Evolutionary conservation across 106 monocot species (phyloP).

Genomic region (Apostasia shenzhenica): DNA sequence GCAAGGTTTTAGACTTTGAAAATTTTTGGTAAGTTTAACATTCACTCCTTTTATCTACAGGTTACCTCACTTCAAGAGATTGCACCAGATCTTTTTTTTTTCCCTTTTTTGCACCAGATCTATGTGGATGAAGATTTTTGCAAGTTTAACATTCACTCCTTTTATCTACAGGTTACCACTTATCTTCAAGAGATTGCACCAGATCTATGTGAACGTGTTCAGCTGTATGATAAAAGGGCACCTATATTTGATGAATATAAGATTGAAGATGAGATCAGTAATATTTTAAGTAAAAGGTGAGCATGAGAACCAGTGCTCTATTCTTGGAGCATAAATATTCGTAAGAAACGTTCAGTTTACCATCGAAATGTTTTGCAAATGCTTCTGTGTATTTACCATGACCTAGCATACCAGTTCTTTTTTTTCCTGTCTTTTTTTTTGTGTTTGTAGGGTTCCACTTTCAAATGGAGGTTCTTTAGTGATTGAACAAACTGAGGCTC

Average conservation of each 20-base stretch:
- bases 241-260: constrained; percentile 94
- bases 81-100: constrained; percentile 55
- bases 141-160: background rate
- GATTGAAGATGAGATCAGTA: constrained; percentile 89
- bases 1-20: too few species aligned
- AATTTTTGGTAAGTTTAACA: background rate
- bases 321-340: too few species aligned
- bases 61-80: constrained; percentile 89
- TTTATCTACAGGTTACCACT: constrained; percentile 64
- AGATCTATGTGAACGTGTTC: constrained; percentile 72
- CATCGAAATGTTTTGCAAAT: too few species aligned
- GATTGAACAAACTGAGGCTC: constrained; percentile 97
- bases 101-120: too few species aligned
- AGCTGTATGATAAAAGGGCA: constrained; percentile 59
- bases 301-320: too few species aligned
- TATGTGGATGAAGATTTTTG: background rate
- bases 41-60: constrained; percentile 26
- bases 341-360: too few species aligned
- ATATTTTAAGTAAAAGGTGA: constrained; percentile 87
- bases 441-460: constrained; percentile 68
- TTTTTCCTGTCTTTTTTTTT: background rate
- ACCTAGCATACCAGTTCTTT: too few species aligned
- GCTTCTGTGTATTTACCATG: too few species aligned
- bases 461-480: constrained; percentile 92
- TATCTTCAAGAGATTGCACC: constrained; percentile 95